phyloP scores from a whole-genome alignment of 306 rosid species.

The Vigna unguiculata region DNA sequence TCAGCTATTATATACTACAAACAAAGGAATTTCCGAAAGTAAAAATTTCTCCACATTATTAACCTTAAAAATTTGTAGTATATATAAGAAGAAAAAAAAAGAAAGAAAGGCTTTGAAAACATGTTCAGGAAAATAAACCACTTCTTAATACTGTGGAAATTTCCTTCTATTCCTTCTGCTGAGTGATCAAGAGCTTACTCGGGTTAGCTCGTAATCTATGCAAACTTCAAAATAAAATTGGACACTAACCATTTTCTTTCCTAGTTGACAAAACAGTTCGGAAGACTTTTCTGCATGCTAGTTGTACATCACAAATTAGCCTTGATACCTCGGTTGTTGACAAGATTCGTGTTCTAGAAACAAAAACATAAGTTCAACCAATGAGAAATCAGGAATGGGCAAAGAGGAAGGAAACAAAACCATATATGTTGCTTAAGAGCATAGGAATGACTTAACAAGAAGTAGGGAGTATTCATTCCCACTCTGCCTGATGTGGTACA shows the following conservation, averaged over 20 bases:
- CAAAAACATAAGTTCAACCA: neutral
- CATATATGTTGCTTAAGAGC: neutral
- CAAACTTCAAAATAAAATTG: neutral
- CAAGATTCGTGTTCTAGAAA: constrained; percentile 17
- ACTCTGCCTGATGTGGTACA: neutral
- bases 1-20: neutral
- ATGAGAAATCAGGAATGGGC: neutral
- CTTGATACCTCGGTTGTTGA: neutral
- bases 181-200: neutral
- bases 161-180: neutral
- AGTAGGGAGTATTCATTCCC: neutral
- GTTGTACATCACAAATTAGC: constrained; percentile 6
- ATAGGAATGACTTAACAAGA: neutral
- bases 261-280: neutral
- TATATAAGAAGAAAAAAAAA: neutral
- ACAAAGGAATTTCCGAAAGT: neutral
- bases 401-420: neutral
- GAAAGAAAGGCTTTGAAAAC: neutral
- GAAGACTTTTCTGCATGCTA: neutral
- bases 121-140: neutral
- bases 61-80: neutral
- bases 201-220: neutral
- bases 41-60: neutral
- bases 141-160: neutral
- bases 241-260: neutral